Percentiles rank a stretch among this genome's conserved stretches.
Conservation (phyloP, 2,329 filamentous ascomycete genomes). For the Calonectria hongkongensis region DNA sequence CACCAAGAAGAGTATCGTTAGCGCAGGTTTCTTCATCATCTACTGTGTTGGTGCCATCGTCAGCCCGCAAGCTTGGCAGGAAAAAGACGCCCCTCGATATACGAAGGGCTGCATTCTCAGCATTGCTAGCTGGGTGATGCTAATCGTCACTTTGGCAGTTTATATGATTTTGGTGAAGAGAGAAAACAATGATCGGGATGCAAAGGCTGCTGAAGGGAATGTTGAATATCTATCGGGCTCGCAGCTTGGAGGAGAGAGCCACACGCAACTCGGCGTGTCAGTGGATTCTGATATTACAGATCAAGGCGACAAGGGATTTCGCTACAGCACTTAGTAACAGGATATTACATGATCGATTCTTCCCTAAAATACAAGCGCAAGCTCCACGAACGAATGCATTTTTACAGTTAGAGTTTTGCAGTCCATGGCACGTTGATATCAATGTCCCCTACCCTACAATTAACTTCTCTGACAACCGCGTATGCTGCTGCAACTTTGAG, state of each 20-base stretch:
- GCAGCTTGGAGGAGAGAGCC: constrained; percentile 24
- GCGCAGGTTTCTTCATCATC: constrained; percentile 52
- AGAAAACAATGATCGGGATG: constrained; percentile 41
- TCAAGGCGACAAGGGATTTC: constrained; percentile 49
- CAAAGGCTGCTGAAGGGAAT: constrained; percentile 29
- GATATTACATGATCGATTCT: not conserved
- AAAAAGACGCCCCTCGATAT: constrained; percentile 49
- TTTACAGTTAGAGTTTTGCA: too few relatives aligned
- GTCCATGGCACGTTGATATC: too few relatives aligned
- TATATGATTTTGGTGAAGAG: constrained; percentile 37
- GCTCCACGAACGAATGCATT: too few relatives aligned
- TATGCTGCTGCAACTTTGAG: too few relatives aligned
- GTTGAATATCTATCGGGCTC: constrained; percentile 28
- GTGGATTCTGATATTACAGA: constrained; percentile 52
- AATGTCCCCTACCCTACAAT: too few relatives aligned
- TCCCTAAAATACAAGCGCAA: too few relatives aligned
- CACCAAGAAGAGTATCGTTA: constrained; percentile 55
- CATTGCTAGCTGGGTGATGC: constrained; percentile 43
- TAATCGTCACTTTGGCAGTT: constrained; percentile 37
- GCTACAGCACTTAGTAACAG: constrained; percentile 47
- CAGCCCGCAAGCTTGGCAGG: constrained; percentile 50
- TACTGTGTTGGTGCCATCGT: constrained; percentile 54
- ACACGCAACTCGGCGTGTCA: constrained; percentile 35
- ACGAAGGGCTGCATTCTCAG: constrained; percentile 48
- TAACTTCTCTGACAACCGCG: too few relatives aligned